Base-by-base conservation (phyloP, 371 early-diverging fungal genomes). In the Saksenaea vasiformis region DNA sequence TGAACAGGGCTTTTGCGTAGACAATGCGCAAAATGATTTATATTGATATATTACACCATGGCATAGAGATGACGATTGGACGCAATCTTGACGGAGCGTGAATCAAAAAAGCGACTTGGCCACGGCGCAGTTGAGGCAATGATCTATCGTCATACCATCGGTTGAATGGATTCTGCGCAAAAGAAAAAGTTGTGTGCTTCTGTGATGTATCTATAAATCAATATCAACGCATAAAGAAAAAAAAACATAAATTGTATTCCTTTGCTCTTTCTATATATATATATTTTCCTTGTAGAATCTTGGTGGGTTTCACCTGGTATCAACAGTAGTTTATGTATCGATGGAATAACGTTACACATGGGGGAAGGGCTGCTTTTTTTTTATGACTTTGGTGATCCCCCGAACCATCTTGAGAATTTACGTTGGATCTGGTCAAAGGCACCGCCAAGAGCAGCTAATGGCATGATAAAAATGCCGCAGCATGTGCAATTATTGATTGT, bases 1-100 rank as follows among this genome's bases (percentile, higher is more conserved):
- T 62, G 86, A 91, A 36, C 88, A 88, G 67, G 97, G 97, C 5
- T 95, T 95, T 71, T 88, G 92, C 61, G 91, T 94, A 2, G 95
- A 96, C 68, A 85, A 85, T 72, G 79, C 83, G 54, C 93, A 94
- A 66, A 87, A 85, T 61, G 91, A 91, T 74, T 73, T 89, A 69
- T 92, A 92, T 73, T 92, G 24, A 47, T 47, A 47, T 47, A 17
- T 31, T 31, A 39, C 24, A 47, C 51, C 51, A 47, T 47, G 51
- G 51, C 22, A 47, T 47, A 47, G n/a, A 22, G 51, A 5, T 47
- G 22, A 22, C 51, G n/a, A 11, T n/a, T 22, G 51, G 22, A 22
- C 24, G 22, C 51, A 5, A 8, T 22, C 51, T 17, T 47, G 24
- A 47, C 22, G 22, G 24, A 47, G 24, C 51, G 51, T 17, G 51